Conservation (phyloP, 441 rosid genomes). For the Breynia disticha region DNA sequence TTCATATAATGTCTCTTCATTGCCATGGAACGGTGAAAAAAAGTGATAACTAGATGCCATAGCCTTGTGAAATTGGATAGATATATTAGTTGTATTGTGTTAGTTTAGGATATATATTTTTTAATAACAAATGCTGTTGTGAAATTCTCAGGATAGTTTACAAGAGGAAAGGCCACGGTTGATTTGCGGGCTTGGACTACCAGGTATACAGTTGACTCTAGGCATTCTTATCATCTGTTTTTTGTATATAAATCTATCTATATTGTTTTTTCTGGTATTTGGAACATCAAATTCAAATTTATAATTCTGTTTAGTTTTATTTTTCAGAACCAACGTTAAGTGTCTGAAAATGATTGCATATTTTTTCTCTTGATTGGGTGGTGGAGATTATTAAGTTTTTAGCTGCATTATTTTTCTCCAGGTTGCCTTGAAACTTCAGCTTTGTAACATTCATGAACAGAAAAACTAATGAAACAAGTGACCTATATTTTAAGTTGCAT, state of each 20-base stretch:
- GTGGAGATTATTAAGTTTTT: background rate
- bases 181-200: conserved; percentile 54
- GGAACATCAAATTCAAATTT: background rate
- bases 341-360: background rate
- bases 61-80: too few species aligned
- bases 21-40: too few species aligned
- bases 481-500: too few species aligned
- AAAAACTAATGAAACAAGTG: too few species aligned
- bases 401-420: background rate
- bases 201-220: conserved; percentile 33
- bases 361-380: background rate
- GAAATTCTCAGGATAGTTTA: conserved; percentile 38
- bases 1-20: too few species aligned
- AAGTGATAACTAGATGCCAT: too few species aligned
- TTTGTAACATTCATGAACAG: too few species aligned
- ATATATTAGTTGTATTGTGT: background rate
- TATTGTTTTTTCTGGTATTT: too few species aligned
- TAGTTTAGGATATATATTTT: background rate
- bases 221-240: background rate
- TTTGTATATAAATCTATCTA: too few species aligned
- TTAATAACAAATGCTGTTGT: conserved; percentile 3
- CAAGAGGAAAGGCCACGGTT: conserved; percentile 55
- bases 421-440: background rate
- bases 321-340: too few species aligned
- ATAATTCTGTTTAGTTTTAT: too few species aligned